Conservation (phyloP, 805 yeast genomes). For the Nakazawaea wyomingensis region DNA sequence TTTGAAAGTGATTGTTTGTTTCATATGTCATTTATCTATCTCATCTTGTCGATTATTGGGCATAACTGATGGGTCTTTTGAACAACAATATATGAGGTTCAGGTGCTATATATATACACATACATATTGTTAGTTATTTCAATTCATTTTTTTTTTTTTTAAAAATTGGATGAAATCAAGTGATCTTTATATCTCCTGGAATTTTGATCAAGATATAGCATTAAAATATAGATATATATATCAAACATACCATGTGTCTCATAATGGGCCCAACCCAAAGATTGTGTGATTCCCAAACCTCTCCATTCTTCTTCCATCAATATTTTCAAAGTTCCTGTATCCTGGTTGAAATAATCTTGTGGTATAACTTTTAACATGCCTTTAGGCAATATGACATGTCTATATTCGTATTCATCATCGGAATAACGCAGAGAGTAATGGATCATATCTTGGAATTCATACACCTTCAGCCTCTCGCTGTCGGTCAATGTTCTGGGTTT, state of each 20-base stretch:
- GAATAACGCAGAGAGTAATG: slow-evolving; percentile 92
- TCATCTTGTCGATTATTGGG: slow-evolving; percentile 28
- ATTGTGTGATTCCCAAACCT: slow-evolving; percentile 95
- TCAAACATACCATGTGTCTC: slow-evolving; percentile 65
- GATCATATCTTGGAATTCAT: slow-evolving; percentile 89
- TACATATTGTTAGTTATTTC: too few relatives aligned
- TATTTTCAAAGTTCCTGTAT: slow-evolving; percentile 89
- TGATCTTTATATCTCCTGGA: too few relatives aligned
- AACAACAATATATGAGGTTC: slow-evolving; percentile 95
- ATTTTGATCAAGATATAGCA: neutral
- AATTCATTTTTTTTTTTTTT: too few relatives aligned
- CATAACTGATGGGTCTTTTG: slow-evolving; percentile 62
- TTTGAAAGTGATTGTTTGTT: too few relatives aligned
- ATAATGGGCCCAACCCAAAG: slow-evolving; percentile 96
- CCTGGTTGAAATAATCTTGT: slow-evolving; percentile 86
- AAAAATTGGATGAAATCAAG: too few relatives aligned
- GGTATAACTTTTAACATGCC: slow-evolving; percentile 93
- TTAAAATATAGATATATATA: neutral
- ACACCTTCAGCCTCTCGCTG: slow-evolving; percentile 76
- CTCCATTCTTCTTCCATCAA: slow-evolving; percentile 97
- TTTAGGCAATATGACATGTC: slow-evolving; percentile 97
- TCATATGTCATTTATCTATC: too few relatives aligned
- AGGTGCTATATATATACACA: slow-evolving; percentile 50
- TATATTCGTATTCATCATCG: slow-evolving; percentile 87
- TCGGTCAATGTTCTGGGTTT: slow-evolving; percentile 74